Evolutionary conservation across 2,329 filamentous ascomycete species (phyloP), one percentile per base, ranked within the genome.

Genomic region (Eutypella sp.): DNA sequence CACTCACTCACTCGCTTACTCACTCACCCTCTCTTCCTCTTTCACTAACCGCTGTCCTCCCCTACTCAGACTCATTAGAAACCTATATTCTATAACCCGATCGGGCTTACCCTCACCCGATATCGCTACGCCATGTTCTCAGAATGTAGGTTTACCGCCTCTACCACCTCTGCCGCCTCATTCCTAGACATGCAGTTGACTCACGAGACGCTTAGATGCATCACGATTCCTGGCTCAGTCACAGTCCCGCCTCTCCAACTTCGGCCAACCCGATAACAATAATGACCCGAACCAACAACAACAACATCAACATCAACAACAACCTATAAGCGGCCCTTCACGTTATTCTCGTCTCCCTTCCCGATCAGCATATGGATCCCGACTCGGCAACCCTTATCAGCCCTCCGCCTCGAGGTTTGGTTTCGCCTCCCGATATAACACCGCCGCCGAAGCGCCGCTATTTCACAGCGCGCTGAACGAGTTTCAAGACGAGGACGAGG

Each of bases 211-310:
- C 44, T 44, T 62, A 96, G 93, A 97, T 84, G 93, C 93, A 61
- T 97, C 92, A 56, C 86, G 85, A 58, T 99, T 99, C 67, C 82
- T 99, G 59, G 89, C 91, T 50, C 93, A 97, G 79, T 96, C 91
- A 56, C 91, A 96, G 74, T 95, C 91, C 50, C 85, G 89, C 52
- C 75, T 97, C 60, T 89, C 86, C 56, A 82, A 73, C 65, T 82
- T 90, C 44, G 79, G 74, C 69, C 80, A 85, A 64, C 68, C 79
- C 49, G 81, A 81, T 46, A 64, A 71, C 52, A 70, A 68, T 51
- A 70, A 68, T 45, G 62, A 68, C 16, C 45, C 62, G n/a, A n/a
- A n/a, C n/a, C n/a, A n/a, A n/a, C n/a, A n/a, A n/a, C n/a, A n/a
- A n/a, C n/a, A n/a, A n/a, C n/a, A n/a, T n/a, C n/a, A n/a, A n/a